phyloP scores from a whole-genome alignment of 2,329 filamentous ascomycete species.

The Clonostachys rosea region DNA sequence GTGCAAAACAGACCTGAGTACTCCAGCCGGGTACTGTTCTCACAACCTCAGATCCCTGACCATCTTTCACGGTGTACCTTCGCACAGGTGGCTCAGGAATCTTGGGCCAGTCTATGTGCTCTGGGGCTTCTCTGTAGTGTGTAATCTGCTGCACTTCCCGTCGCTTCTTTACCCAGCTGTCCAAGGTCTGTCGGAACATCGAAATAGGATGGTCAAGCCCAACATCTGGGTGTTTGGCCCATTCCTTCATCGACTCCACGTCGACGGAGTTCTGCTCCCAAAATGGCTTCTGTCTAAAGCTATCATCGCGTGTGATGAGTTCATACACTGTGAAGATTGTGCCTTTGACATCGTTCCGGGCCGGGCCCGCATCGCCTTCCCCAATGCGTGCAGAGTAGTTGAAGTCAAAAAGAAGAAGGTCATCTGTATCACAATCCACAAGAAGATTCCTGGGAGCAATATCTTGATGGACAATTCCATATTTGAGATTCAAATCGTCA shows the following conservation, averaged over 20 bases:
- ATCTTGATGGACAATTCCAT: conserved; percentile 31
- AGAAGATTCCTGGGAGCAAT: conserved; percentile 29
- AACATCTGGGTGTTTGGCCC: conserved; percentile 22
- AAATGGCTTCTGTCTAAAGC: conserved; percentile 10
- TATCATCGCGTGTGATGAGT: conserved; percentile 21
- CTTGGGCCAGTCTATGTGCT: background rate
- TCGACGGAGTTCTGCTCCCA: conserved; percentile 7
- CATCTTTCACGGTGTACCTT: too few species aligned
- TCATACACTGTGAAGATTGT: conserved; percentile 26
- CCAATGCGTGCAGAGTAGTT: conserved; percentile 15
- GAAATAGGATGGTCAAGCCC: conserved; percentile 13
- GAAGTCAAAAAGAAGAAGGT: conserved; percentile 29
- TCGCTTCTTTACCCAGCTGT: background rate
- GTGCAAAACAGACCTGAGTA: too few species aligned
- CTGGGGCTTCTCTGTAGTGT: background rate
- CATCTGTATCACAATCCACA: conserved; percentile 17
- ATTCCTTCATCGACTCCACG: conserved; percentile 13
- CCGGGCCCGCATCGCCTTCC: conserved; percentile 3
- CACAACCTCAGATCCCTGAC: too few species aligned
- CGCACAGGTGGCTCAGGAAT: background rate
- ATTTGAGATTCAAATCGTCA: conserved; percentile 27
- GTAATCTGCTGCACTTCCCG: background rate
- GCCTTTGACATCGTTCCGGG: conserved; percentile 20
- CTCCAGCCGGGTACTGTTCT: too few species aligned
- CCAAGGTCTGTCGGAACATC: background rate